phyloP scores from a whole-genome alignment of 78 protist genomes.

The Anaeramoeba flamelloides region DNA sequence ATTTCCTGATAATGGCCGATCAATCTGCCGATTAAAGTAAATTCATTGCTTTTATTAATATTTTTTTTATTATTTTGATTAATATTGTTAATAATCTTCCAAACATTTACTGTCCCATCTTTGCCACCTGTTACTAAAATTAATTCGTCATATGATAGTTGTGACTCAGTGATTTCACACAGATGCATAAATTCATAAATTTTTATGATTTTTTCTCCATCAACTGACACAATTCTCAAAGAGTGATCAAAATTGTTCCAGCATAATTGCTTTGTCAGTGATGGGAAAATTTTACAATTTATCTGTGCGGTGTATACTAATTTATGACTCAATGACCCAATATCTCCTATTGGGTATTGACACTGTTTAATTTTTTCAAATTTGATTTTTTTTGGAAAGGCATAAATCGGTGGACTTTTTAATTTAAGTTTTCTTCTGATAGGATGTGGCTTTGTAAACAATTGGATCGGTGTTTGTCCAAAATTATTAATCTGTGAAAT shows the following conservation, averaged over 20 bases:
- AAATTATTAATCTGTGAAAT: neutral
- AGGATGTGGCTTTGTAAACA: neutral
- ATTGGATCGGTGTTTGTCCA: neutral
- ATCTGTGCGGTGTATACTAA: too few relatives aligned
- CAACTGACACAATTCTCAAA: neutral
- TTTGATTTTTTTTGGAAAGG: neutral
- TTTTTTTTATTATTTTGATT: neutral
- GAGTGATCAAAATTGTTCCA: neutral
- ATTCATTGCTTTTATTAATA: too few relatives aligned
- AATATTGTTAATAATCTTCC: neutral
- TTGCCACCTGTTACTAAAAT: neutral
- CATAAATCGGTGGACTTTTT: neutral
- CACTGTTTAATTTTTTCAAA: neutral
- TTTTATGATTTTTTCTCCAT: neutral
- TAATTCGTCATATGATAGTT: neutral
- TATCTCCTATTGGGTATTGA: neutral
- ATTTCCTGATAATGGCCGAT: neutral
- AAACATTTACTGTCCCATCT: neutral
- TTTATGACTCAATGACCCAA: neutral
- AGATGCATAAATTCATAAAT: neutral
- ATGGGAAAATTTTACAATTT: too few relatives aligned
- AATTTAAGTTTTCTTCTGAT: neutral
- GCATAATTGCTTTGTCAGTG: neutral
- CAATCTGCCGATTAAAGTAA: neutral
- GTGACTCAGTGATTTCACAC: neutral